Base-by-base conservation (phyloP, 2,329 filamentous ascomycete species). In the Penicillium sclerotiorum region DNA sequence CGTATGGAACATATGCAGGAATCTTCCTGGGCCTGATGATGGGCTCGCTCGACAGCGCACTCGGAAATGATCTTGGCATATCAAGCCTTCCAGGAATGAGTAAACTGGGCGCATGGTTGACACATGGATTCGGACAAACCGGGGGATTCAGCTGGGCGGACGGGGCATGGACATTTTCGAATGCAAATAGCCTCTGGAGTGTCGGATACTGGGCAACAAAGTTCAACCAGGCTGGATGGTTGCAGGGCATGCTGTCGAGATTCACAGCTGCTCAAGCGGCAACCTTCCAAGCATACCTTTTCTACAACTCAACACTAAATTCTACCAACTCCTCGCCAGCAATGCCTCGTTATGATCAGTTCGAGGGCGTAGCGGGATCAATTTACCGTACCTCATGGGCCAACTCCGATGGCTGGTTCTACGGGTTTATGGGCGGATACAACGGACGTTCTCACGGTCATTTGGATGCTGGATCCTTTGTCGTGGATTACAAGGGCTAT, bases 161-260 rank as follows among this genome's bases (percentile, higher is more conserved):
- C 12, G 45, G 45, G 8, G 45, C 45, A 2, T 47, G 45, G 45
- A 47, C 45, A 9, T 47, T 47, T 8, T 41, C 36, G 12, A 47
- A 47, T 18, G 45, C 45, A 3, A 47, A 47, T 28, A 47, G 45
- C 25, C n/a, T 47, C 6, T 47, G 45, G 45, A 47, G 45, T 13
- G 28, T 35, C 5, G 45, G 45, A 12, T 47, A 47, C 15, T 47
- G 45, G 45, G 45, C 37, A 6, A 18, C 18, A 13, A 20, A 21
- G 27, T 47, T 47, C 17, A 41, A 47, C 15, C 12, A 30, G n/a
- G 17, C 45, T 5, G 45, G 22, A 27, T 47, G 45, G 45, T 21
- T 47, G 8, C 45, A 47, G n/a, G 45, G 45, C 12, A 41, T 47
- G 37, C 7, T 47, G 9, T 47, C 45, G 9, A 18, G 37, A 40